Conservation (phyloP, 768 basidiomycete species). For the Pulveroboletus sp. region DNA sequence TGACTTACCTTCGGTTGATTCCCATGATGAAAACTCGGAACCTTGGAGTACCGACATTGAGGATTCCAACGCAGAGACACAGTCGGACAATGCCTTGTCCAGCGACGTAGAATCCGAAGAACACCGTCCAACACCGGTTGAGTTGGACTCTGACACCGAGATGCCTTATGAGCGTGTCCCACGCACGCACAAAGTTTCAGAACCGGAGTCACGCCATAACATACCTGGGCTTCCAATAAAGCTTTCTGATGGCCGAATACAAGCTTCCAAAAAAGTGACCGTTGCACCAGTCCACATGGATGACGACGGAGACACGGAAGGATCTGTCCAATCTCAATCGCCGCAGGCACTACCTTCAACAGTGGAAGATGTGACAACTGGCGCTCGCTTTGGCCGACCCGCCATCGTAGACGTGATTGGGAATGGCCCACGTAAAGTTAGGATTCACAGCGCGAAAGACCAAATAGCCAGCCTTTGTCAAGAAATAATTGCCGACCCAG, state of each 20-base stretch:
- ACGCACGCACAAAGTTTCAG: constrained; percentile 45
- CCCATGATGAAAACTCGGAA: constrained; percentile 56
- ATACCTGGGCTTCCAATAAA: constrained; percentile 81
- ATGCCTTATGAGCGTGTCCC: constrained; percentile 70
- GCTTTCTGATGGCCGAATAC: constrained; percentile 72
- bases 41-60: constrained; percentile 45
- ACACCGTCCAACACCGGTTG: background rate
- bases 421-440: constrained; percentile 57
- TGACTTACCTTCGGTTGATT: constrained; percentile 66
- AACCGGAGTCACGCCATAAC: constrained; percentile 43
- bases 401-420: constrained; percentile 70
- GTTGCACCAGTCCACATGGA: constrained; percentile 19
- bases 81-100: constrained; percentile 7
- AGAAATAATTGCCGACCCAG: constrained; percentile 91
- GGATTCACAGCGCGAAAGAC: constrained; percentile 80
- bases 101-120: constrained; percentile 11
- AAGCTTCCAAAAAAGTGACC: constrained; percentile 44
- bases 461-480: constrained; percentile 93
- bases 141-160: constrained; percentile 53
- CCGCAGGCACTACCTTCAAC: constrained; percentile 22
- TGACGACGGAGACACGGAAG: constrained; percentile 31
- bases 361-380: constrained; percentile 73
- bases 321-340: constrained; percentile 31
- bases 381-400: constrained; percentile 81
- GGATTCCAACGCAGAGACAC: constrained; percentile 26